A percentile compares a stretch with the other conserved stretches of the same genome.
Evolutionary conservation across 2,329 filamentous ascomycete species (phyloP).

Genomic region (Claviceps purpurea): DNA sequence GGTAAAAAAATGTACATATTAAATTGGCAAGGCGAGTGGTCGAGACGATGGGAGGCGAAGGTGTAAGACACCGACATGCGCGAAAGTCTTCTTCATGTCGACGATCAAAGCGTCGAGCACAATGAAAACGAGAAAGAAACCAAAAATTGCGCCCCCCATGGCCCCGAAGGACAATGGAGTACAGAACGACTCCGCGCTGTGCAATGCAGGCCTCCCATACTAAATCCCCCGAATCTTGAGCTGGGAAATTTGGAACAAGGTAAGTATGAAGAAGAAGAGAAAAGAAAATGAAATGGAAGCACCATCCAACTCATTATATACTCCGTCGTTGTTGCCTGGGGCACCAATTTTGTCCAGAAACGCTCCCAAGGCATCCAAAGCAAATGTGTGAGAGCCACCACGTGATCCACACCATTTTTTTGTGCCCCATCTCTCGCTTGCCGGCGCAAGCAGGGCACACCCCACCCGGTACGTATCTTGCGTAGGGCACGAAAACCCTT

Average conservation of each 20-base stretch:
- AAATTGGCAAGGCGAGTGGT: no score
- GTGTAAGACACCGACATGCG: no score
- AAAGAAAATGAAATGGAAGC: constrained; percentile 11
- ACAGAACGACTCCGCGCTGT: constrained; percentile 37
- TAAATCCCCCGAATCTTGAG: constrained; percentile 32
- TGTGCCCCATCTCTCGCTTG: constrained; percentile 7
- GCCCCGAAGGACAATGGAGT: constrained; percentile 41
- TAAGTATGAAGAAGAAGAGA: constrained; percentile 39
- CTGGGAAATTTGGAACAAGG: constrained; percentile 32
- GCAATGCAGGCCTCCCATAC: constrained; percentile 40
- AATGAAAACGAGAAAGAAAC: constrained; percentile 33
- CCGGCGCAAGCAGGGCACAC: constrained; percentile 9
- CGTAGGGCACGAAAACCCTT: constrained; percentile 31
- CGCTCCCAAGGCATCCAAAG: constrained; percentile 5
- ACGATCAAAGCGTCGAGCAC: constrained; percentile 23
- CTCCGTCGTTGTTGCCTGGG: constrained; percentile 12
- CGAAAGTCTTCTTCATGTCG: constrained; percentile 28
- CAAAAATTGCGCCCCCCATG: constrained; percentile 43
- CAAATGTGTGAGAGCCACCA: constrained; percentile 10
- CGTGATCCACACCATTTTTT: constrained; percentile 11
- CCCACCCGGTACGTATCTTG: constrained; percentile 21
- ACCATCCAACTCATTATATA: constrained; percentile 19
- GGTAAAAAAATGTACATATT: no score
- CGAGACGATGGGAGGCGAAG: no score
- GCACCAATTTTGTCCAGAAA: constrained; percentile 4